phyloP scores from a whole-genome alignment of 257 asterid species.

The Solanum boliviense region DNA sequence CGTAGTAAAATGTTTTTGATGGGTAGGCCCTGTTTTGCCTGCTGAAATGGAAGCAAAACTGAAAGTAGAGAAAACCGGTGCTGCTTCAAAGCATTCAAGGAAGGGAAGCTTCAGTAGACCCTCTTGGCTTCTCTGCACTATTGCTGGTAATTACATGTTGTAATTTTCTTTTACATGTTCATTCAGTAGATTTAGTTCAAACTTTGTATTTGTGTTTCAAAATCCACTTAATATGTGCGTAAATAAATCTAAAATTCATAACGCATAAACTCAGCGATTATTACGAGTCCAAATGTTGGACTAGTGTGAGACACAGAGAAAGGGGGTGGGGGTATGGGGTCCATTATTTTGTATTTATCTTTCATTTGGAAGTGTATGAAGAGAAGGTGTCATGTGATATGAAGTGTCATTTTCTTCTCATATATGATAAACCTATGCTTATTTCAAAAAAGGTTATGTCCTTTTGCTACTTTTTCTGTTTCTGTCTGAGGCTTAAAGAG shows the following conservation, averaged over 20 bases:
- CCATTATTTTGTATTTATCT: background rate
- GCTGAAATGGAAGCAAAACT: constrained; percentile 32
- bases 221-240: background rate
- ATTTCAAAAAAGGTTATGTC: constrained; percentile 10
- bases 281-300: background rate
- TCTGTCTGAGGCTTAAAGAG: background rate
- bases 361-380: background rate
- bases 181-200: background rate
- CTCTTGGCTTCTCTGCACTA: constrained; percentile 79
- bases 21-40: constrained; percentile 6
- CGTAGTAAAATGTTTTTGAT: background rate
- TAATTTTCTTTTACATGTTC: background rate
- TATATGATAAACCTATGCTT: background rate
- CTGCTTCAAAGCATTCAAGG: constrained; percentile 22
- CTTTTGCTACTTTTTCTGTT: constrained; percentile 14
- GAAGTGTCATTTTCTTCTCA: constrained; percentile 33
- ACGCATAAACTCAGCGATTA: background rate
- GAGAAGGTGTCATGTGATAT: background rate
- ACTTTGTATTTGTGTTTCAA: background rate
- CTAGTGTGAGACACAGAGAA: background rate
- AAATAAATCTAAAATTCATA: background rate
- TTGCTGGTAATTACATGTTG: constrained; percentile 43
- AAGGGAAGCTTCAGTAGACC: constrained; percentile 47
- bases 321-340: background rate
- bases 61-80: constrained; percentile 22